Conservation (phyloP, 2,329 filamentous ascomycete species). For the Penicillium olsonii region DNA sequence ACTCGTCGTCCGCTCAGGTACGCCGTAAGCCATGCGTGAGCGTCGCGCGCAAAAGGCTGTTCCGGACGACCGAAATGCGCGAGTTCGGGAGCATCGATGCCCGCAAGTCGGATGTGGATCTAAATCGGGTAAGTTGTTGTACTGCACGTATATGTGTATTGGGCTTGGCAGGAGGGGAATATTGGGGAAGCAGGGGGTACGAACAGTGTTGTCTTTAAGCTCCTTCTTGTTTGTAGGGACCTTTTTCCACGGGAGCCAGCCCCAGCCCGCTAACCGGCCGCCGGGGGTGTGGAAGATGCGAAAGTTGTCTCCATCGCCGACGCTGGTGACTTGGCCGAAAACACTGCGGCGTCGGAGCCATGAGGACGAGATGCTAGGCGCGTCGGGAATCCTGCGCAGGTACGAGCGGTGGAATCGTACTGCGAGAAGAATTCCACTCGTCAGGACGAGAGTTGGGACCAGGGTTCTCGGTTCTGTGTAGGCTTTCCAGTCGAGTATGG, state of each 20-base stretch:
- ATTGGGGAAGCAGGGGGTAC: slow-evolving; percentile 28
- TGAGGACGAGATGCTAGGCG: slow-evolving; percentile 70
- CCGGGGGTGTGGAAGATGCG: slow-evolving; percentile 92
- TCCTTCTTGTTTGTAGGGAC: slow-evolving; percentile 69
- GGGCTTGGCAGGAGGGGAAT: no score
- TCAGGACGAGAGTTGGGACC: slow-evolving; percentile 40
- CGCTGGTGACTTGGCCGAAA: slow-evolving; percentile 84
- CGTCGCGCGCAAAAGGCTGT: slow-evolving; percentile 81
- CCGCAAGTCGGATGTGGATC: slow-evolving; percentile 87
- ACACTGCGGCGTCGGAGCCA: slow-evolving; percentile 76
- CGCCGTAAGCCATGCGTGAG: slow-evolving; percentile 73
- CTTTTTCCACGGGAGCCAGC: slow-evolving; percentile 73
- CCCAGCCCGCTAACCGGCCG: slow-evolving; percentile 85
- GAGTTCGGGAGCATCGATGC: slow-evolving; percentile 88
- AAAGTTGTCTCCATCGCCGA: slow-evolving; percentile 96
- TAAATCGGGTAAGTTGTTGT: slow-evolving; percentile 13
- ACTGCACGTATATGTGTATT: no score
- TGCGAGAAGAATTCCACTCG: slow-evolving; percentile 39
- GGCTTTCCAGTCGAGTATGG: slow-evolving; percentile 44
- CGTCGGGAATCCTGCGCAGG: slow-evolving; percentile 79
- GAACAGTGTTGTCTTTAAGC: slow-evolving; percentile 75
- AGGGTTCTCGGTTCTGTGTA: slow-evolving; percentile 41
- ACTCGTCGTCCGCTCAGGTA: slow-evolving; percentile 74
- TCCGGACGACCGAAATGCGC: slow-evolving; percentile 88
- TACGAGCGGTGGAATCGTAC: slow-evolving; percentile 53